Base-by-base conservation (phyloP, 768 basidiomycete species). In the Calocybe indica region DNA sequence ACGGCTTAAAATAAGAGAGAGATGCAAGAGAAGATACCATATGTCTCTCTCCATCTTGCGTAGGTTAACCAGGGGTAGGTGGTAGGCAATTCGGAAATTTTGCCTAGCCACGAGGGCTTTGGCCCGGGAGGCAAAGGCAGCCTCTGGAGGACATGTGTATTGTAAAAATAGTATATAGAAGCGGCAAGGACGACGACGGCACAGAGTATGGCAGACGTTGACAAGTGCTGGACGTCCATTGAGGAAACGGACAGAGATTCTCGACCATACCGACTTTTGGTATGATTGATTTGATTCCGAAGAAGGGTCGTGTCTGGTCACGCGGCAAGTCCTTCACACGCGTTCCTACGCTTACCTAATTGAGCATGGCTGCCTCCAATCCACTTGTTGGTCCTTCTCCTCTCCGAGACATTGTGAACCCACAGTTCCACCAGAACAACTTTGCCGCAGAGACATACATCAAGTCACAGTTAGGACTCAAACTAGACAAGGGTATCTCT, bases 391-490 rank as follows among this genome's bases (percentile, higher is more conserved):
- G 74, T 6, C 80, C 80, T 12, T 83, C 80, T 38, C 53, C 70
- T 12, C 72, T 84, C 49, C 74, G 71, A 58, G 88, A 91, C 64
- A 70, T 91, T 51, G 75, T 97, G 41, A 68, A 83, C 53, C 93
- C 93, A 1, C 92, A 95, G 59, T 94, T 96, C 61, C 92, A 96
- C 65, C 94, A 97, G 64, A 89, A 92, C 53, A 88, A 89, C 63
- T 85, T 96, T 48, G 72, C 80, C 37, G 83, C 87, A 47, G 94
- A 97, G 62, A 59, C 71, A 3, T 88, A 79, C 60, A 76, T 92
- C 58, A 96, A 97, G 65, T 73, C 74, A 29, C 87, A 93, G 40
- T 75, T 92, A 10, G 82, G 83, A 33, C 67, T 94, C 56, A 94
- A 92, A 65, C 82, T 97, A 32, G 93, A 96, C 69, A 90, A 92